Evolutionary conservation across 257 asterid genomes (phyloP).

Genomic region (Capsicum pubescens): DNA sequence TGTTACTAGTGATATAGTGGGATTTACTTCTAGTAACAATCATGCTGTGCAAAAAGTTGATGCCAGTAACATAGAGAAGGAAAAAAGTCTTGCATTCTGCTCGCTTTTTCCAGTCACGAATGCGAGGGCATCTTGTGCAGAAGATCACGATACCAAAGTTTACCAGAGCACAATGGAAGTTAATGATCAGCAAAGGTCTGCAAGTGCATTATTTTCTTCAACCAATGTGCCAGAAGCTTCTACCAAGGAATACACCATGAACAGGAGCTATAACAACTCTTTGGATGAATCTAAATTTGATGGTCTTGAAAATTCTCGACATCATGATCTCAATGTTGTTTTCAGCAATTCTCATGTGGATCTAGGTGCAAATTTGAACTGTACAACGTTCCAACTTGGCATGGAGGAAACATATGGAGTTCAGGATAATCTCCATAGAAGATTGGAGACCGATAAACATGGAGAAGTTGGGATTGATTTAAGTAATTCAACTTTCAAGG

Average conservation of each 20-base stretch:
- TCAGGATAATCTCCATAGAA: constrained; percentile 38
- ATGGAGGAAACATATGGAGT: constrained; percentile 43
- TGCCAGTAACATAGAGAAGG: constrained; percentile 43
- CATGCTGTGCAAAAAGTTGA: constrained; percentile 40
- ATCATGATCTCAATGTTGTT: constrained; percentile 64
- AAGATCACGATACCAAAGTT: constrained; percentile 40
- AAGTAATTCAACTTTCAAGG: constrained; percentile 48
- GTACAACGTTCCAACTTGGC: constrained; percentile 43
- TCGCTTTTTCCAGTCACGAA: constrained; percentile 48
- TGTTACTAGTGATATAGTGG: constrained; percentile 33
- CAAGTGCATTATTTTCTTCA: constrained; percentile 41
- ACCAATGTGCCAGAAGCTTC: constrained; percentile 47
- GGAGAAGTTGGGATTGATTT: constrained; percentile 52
- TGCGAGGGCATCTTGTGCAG: constrained; percentile 41
- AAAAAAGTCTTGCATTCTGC: constrained; percentile 46
- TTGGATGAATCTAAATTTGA: constrained; percentile 42
- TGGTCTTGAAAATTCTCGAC: constrained; percentile 42
- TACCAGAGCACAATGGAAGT: constrained; percentile 45
- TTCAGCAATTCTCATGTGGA: constrained; percentile 49
- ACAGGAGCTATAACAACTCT: constrained; percentile 43
- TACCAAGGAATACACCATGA: constrained; percentile 38
- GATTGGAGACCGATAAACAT: constrained; percentile 47
- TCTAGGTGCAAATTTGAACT: constrained; percentile 42
- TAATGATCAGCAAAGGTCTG: constrained; percentile 44
- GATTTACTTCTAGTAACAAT: constrained; percentile 45